Evolutionary conservation across 192 early-diverging fungal species (phyloP), one percentile per base, ranked within the genome.

Genomic region (Coemansia erecta): DNA sequence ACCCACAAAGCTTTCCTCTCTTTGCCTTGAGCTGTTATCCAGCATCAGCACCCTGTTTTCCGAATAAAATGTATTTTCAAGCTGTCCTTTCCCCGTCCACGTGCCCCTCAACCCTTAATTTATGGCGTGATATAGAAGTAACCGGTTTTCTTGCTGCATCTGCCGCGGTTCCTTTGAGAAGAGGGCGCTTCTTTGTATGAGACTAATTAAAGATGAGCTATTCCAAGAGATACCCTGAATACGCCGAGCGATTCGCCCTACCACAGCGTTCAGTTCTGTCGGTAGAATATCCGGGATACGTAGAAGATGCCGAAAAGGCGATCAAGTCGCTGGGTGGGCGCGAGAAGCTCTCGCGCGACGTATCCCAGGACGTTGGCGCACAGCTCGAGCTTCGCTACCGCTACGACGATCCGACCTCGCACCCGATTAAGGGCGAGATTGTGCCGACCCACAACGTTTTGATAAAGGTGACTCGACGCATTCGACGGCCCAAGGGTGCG

Each of bases 231-330:
- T 22, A 21, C 17, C 31, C 45, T 8, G 37, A 56, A 19, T 56
- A 56, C 52, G 75, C 75, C 9, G 59, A 60, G 48, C 75, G 75
- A 19, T 47, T 17, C 21, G 9, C 39, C 11, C 21, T 78, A 23
- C 69, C 75, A 3, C 54, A 65, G 53, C 49, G 45, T 26, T 59
- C 66, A 0, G 24, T 65, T n/a, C 51, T 79, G 18, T 58, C 70
- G 0, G 66, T 82, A 18, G 81, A 82, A 39, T 82, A 79, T 23
- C 81, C 81, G 5, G 81, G 76, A 2, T 68, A 72, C 41, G 76
- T 82, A 17, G 31, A 58, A 9, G 33, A 75, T 35, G 18, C 51
- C 0, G 60, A 74, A 21, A 71, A 69, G 37, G 76, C 76, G 1
- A 56, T 82, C 26, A 43, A 31, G 35, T 63, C 76, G 11, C 37